A percentile compares a stretch with the other conserved stretches of the same genome.
These are phyloP conservation scores for Mycena alexandri DNA, from an alignment of 768 basidiomycete genomes.

Conservation along the genomic window DNA sequence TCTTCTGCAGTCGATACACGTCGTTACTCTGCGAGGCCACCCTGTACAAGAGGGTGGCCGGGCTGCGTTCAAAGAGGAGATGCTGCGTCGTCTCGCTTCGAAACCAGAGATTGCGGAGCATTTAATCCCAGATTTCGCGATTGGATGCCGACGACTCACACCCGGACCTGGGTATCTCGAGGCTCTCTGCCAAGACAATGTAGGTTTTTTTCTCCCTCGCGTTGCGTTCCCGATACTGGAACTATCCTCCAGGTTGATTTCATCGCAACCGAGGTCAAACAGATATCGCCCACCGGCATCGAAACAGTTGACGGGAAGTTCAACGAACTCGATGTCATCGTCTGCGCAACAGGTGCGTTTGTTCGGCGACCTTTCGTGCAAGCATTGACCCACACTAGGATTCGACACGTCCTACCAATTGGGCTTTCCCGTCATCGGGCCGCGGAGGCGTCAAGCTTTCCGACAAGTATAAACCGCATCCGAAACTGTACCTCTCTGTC, in stretches of 20 bases:
- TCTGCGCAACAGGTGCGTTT: conserved; percentile 70
- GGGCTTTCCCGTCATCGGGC: conserved; percentile 66
- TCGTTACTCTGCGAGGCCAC: conserved; percentile 56
- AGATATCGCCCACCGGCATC: conserved; percentile 66
- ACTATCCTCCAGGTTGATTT: conserved; percentile 62
- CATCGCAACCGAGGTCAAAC: conserved; percentile 62
- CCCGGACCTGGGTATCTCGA: conserved; percentile 79
- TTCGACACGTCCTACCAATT: conserved; percentile 65
- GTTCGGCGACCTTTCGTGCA: neutral
- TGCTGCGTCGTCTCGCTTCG: conserved; percentile 64
- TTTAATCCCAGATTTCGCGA: conserved; percentile 69
- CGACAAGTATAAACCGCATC: conserved; percentile 67
- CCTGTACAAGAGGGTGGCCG: conserved; percentile 52
- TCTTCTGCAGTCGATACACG: conserved; percentile 51
- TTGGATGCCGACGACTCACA: conserved; percentile 73
- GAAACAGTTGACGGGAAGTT: conserved; percentile 67
- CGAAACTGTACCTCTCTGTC: conserved; percentile 69
- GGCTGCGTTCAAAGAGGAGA: conserved; percentile 55
- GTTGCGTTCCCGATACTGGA: neutral
- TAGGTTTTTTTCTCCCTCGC: conserved; percentile 40
- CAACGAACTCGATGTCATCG: conserved; percentile 68
- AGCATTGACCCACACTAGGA: conserved; percentile 46
- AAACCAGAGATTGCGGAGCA: conserved; percentile 74
- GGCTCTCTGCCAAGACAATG: conserved; percentile 73
- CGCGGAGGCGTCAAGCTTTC: conserved; percentile 64